phyloP scores from a whole-genome alignment of 192 early-diverging fungal genomes.

The Umbelopsis sp. region DNA sequence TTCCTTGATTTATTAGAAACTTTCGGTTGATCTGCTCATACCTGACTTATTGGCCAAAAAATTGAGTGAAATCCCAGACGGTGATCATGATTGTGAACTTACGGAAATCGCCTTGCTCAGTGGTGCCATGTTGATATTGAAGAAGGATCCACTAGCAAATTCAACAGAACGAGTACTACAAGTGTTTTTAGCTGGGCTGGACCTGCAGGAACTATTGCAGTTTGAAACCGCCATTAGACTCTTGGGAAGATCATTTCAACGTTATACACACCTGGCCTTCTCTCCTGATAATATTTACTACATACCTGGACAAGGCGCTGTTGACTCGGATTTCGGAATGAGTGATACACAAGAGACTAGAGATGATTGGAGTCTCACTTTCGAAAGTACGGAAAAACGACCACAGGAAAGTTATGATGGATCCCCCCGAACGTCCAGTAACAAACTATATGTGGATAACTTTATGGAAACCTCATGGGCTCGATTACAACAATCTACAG shows the following conservation, averaged over 20 bases:
- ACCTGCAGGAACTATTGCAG: not conserved
- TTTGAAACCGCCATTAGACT: conserved; percentile 24
- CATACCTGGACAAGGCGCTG: not conserved
- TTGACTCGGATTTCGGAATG: not conserved
- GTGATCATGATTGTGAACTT: conserved; percentile 8
- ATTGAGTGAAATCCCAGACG: not conserved
- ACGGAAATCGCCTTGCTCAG: conserved; percentile 15
- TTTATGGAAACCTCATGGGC: conserved; percentile 12
- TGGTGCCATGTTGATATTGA: not conserved
- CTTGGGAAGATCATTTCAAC: conserved; percentile 20
- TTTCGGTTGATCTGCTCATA: conserved; percentile 4
- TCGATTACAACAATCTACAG: not conserved
- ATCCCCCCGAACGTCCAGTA: not conserved
- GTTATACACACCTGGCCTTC: conserved; percentile 18
- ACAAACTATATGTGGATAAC: not conserved
- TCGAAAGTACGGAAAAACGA: not conserved
- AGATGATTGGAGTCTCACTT: not conserved
- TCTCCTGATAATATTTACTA: conserved; percentile 30
- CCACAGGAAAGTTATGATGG: not conserved
- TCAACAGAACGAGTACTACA: conserved; percentile 25
- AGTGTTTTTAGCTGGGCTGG: conserved; percentile 8
- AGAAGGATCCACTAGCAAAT: conserved; percentile 12
- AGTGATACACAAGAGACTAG: not conserved
- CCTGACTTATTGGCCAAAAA: not conserved
- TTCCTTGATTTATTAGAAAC: not conserved